A percentile compares a stretch with the other conserved stretches of the same genome.
These are phyloP conservation scores for Acanthamoeba healyi DNA, from an alignment of 208 protist genomes.

Conservation along the genomic window DNA sequence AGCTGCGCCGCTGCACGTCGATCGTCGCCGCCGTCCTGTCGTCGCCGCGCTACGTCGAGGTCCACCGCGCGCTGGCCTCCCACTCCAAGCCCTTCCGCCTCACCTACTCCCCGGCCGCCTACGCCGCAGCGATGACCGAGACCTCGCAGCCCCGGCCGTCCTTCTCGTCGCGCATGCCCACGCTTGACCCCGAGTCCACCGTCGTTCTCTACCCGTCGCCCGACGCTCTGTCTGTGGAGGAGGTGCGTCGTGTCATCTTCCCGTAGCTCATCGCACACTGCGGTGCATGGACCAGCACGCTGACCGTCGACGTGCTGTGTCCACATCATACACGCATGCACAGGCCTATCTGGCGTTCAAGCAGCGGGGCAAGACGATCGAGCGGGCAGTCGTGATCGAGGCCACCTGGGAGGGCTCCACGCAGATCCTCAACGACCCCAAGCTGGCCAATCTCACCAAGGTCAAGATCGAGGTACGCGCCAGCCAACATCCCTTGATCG, in stretches of 20 bases:
- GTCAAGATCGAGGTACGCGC: conserved; percentile 40
- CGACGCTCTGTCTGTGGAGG: background rate
- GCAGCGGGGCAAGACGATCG: background rate
- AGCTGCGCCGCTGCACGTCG: conserved; percentile 48
- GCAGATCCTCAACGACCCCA: conserved; percentile 26
- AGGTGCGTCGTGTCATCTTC: too few species aligned
- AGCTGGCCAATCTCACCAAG: background rate
- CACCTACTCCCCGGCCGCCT: background rate
- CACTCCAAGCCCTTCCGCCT: conserved; percentile 17
- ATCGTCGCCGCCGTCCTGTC: conserved; percentile 41
- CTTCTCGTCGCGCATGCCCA: background rate
- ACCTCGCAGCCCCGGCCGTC: background rate
- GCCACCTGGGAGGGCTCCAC: conserved; percentile 34
- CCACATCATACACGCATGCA: too few species aligned
- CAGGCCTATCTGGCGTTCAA: conserved; percentile 12
- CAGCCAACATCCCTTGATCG: too few species aligned
- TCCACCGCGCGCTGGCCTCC: conserved; percentile 1
- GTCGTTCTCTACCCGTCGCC: conserved; percentile 19
- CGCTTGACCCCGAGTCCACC: background rate
- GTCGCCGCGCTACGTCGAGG: background rate
- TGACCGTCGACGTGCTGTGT: too few species aligned
- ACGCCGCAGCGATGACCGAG: background rate
- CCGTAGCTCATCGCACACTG: too few species aligned
- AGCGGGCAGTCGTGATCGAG: conserved; percentile 37
- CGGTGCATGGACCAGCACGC: too few species aligned